Evolutionary conservation across 805 yeast species (phyloP).

Genomic region (Wickerhamiella spandovensis): DNA sequence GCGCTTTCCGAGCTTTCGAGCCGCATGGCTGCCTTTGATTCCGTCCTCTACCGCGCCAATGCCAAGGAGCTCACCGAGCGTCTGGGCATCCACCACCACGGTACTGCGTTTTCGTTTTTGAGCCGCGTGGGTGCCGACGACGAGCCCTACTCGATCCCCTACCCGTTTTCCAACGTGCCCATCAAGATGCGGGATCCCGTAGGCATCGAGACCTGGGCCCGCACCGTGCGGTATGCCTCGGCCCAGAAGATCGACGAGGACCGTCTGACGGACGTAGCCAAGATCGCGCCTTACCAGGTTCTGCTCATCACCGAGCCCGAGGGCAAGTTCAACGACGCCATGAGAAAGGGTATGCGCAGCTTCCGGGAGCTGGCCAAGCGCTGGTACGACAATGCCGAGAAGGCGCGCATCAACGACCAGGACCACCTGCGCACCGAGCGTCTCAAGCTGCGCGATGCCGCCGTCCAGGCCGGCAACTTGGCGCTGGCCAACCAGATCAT

Average conservation of each 20-base stretch:
- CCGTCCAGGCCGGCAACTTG: slow-evolving; percentile 8
- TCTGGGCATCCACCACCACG: slow-evolving; percentile 13
- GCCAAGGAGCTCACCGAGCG: slow-evolving; percentile 8
- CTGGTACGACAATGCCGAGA: not conserved
- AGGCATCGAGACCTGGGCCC: slow-evolving; percentile 12
- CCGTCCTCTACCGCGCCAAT: slow-evolving; percentile 13
- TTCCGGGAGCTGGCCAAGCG: slow-evolving; percentile 3
- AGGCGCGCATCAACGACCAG: slow-evolving; percentile 12
- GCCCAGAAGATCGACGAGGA: slow-evolving; percentile 2
- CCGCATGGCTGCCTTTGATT: slow-evolving; percentile 10
- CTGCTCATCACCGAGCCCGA: not conserved
- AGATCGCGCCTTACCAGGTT: slow-evolving; percentile 3
- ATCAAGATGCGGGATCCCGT: slow-evolving; percentile 12
- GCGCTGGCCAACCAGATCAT: slow-evolving; percentile 10
- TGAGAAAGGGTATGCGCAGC: not conserved
- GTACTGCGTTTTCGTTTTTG: slow-evolving; percentile 10
- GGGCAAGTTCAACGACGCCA: not conserved
- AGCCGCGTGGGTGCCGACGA: slow-evolving; percentile 1
- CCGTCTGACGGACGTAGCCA: not conserved
- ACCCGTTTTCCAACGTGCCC: slow-evolving; percentile 14
- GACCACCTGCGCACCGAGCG: slow-evolving; percentile 12
- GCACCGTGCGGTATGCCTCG: not conserved
- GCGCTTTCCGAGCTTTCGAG: slow-evolving; percentile 24
- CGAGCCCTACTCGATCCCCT: slow-evolving; percentile 3
- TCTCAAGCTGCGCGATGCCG: slow-evolving; percentile 10